Conservation (phyloP, 257 asterid genomes). For the Solanum sitiens region DNA sequence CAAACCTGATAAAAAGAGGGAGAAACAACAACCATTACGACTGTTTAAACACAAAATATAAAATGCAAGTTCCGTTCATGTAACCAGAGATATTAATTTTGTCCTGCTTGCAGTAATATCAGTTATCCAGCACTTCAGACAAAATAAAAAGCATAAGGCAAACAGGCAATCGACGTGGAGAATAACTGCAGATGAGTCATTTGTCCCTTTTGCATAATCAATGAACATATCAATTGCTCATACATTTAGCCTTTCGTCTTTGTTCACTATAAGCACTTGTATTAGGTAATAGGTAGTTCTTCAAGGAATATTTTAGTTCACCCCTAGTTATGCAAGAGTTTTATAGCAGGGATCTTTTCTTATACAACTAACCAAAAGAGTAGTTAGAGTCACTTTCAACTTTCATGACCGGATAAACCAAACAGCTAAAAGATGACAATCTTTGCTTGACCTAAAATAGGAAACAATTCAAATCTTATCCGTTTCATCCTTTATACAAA, state of each 20-base stretch:
- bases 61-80: not conserved
- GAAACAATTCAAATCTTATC: not conserved
- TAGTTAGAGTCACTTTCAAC: not conserved
- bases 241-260: not conserved
- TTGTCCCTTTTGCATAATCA: not conserved
- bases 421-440: not conserved
- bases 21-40: not conserved
- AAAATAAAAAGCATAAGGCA: not conserved
- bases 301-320: not conserved
- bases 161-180: not conserved
- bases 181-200: not conserved
- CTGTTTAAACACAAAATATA: not conserved
- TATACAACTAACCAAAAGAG: not conserved
- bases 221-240: not conserved
- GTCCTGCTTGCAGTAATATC: not conserved
- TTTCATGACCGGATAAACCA: not conserved
- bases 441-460: not conserved
- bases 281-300: not conserved
- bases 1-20: conserved; percentile 42
- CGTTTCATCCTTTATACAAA: not conserved
- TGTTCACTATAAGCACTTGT: not conserved
- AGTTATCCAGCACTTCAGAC: not conserved
- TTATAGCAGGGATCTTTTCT: not conserved
- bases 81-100: not conserved
- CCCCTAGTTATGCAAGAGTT: not conserved